These are phyloP conservation scores for Chrysosporium keratinophilum DNA, from an alignment of 2,329 filamentous ascomycete species.

Conservation along the genomic window DNA sequence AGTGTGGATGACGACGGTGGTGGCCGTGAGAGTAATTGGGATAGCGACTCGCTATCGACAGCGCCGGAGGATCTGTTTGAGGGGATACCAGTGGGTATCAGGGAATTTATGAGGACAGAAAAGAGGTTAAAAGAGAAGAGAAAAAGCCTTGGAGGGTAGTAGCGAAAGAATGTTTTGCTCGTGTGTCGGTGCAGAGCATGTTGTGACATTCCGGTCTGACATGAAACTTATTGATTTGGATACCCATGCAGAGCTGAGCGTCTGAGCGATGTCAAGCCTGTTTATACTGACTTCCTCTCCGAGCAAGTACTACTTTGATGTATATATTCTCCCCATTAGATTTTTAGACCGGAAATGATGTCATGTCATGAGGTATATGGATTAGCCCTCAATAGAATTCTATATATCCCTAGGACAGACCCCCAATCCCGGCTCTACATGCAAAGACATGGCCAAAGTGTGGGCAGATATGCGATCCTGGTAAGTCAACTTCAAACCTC, in stretches of 20 bases:
- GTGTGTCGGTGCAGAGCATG: too few relatives aligned
- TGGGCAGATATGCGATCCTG: too few relatives aligned
- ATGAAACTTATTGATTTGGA: not conserved
- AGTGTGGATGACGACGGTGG: slow-evolving; percentile 75
- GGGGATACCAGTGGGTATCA: slow-evolving; percentile 78
- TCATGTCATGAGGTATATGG: too few relatives aligned
- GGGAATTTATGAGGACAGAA: slow-evolving; percentile 95
- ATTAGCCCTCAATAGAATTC: too few relatives aligned
- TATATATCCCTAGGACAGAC: too few relatives aligned
- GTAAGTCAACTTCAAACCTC: too few relatives aligned
- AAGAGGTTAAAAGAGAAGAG: slow-evolving; percentile 73
- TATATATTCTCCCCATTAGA: not conserved
- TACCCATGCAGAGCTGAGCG: not conserved
- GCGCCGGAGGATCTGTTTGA: slow-evolving; percentile 58
- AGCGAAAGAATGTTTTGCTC: not conserved
- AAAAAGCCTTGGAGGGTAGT: slow-evolving; percentile 39
- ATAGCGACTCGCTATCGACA: slow-evolving; percentile 29
- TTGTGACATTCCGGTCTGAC: not conserved
- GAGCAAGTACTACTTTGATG: not conserved
- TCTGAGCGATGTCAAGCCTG: not conserved
- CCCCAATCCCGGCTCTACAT: not conserved
- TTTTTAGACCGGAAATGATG: not conserved
- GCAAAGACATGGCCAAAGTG: not conserved
- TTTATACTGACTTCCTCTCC: not conserved
- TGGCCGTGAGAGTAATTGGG: slow-evolving; percentile 61